phyloP scores from a whole-genome alignment of 2,329 filamentous ascomycete genomes.

The Chalaropsis thielavioides region DNA sequence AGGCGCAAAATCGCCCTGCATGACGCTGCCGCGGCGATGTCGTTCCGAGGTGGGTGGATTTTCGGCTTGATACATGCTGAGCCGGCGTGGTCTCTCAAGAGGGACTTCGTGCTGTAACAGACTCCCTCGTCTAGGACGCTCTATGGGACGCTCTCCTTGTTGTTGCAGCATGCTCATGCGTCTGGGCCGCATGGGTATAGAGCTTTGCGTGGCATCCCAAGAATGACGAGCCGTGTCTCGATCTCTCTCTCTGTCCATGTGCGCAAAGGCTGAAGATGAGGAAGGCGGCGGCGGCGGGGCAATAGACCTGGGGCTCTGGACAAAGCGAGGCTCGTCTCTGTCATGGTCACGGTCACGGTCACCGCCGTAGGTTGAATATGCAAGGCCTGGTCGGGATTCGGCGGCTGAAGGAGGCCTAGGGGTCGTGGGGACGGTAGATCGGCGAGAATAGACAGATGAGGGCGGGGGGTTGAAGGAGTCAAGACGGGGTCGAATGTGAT shows the following conservation, averaged over 20 bases:
- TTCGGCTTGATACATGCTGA: constrained; percentile 1
- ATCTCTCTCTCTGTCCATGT: constrained; percentile 5
- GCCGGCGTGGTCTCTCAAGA: constrained; percentile 4
- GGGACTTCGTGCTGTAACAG: constrained; percentile 6
- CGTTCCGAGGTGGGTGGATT: background rate
- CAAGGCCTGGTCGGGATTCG: background rate
- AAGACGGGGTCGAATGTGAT: constrained; percentile 4
- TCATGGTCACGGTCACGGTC: constrained; percentile 2
- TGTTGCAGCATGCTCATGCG: constrained; percentile 2
- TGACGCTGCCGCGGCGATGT: background rate
- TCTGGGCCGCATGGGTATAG: background rate
- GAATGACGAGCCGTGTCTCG: constrained; percentile 4
- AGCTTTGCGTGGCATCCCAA: constrained; percentile 6
- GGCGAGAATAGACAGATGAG: background rate
- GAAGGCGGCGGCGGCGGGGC: background rate
- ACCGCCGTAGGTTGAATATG: constrained; percentile 3
- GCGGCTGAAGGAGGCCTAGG: background rate
- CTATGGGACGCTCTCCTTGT: background rate
- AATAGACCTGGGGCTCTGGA: constrained; percentile 3
- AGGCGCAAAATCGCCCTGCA: background rate
- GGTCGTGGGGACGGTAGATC: background rate
- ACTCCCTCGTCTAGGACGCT: constrained; percentile 6
- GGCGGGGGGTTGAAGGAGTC: background rate
- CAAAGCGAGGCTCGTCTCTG: background rate
- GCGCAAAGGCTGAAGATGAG: background rate